phyloP scores from a whole-genome alignment of 2,329 filamentous ascomycete species.

The Biscogniauxia mediterranea region DNA sequence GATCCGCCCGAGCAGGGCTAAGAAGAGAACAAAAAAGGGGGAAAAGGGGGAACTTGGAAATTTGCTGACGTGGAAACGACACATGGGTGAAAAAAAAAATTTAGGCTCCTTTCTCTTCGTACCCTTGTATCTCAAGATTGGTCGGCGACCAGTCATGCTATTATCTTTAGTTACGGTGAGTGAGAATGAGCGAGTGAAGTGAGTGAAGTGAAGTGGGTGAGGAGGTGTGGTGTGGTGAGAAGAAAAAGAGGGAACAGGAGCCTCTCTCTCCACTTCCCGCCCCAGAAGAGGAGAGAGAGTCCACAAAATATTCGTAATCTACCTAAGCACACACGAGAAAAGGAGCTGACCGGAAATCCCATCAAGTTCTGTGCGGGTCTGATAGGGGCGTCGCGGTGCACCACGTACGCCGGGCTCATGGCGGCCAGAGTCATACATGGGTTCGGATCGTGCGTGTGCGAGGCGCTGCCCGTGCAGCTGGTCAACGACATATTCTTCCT shows the following conservation, averaged over 20 bases:
- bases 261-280: no score
- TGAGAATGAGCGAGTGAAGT: background rate
- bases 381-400: slow-evolving; percentile 39
- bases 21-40: background rate
- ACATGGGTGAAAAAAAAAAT: no score
- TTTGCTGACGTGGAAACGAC: slow-evolving; percentile 11
- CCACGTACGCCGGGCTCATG: slow-evolving; percentile 38
- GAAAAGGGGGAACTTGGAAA: background rate
- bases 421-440: slow-evolving; percentile 39
- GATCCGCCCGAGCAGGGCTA: background rate
- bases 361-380: slow-evolving; percentile 40
- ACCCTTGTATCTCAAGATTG: slow-evolving; percentile 52
- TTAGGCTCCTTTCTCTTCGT: slow-evolving; percentile 52
- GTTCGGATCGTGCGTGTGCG: slow-evolving; percentile 44
- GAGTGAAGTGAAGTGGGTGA: no score
- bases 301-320: no score
- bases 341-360: no score
- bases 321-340: no score
- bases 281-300: background rate
- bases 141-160: slow-evolving; percentile 44
- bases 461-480: slow-evolving; percentile 44
- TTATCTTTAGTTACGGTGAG: slow-evolving; percentile 38
- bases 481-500: slow-evolving; percentile 48
- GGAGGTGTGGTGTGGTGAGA: background rate
- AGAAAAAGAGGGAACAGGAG: background rate